Base-by-base conservation (phyloP, 495 filamentous ascomycete genomes). In the Podospora pseudopauciseta region DNA sequence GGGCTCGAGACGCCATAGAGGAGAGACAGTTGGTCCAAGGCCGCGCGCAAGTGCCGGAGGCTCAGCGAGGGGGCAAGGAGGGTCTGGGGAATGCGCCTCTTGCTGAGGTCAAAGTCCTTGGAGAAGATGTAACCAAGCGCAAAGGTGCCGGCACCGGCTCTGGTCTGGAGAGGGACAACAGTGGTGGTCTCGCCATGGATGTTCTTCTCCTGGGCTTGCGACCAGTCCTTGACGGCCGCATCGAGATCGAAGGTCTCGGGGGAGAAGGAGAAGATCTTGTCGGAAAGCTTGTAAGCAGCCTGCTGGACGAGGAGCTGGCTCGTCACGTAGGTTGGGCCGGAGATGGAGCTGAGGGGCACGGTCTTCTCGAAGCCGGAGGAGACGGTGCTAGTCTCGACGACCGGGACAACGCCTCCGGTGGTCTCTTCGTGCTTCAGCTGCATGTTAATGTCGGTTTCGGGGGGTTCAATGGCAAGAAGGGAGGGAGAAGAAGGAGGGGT, bases 51-150 rank as follows among this genome's bases (percentile, higher is more conserved):
- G 69, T 91, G 88, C 28, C 88, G 86, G 39, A 99, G 82, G 64
- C 89, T 92, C 30, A 92, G 86, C 0, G 93, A 92, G 0, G 93
- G 91, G 15, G 93, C 94, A 65, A 98, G 80, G 67, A 99, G 87
- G 2, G 91, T 88, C 83, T 98, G 95, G 4, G 95, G 94, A 44
- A 97, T 85, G 78, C 95, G 88, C 71, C 92, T 89, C 84, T 96
- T 97, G 85, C 87, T 89, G 68, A 95, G 77, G 75, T 96, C 92
- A 71, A 94, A 97, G 78, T 99, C 95, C 75, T 91, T 91, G 44
- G 93, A 97, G 83, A 98, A 99, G 73, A 98, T 90, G 79, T 99
- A 99, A 68, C 95, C 95, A 60, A 99, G 85, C 39, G 96, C 92
- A 77, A 98, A 91, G 73, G 91, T 90, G 58, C 92, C 95, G 58